phyloP scores from a whole-genome alignment of 2,329 filamentous ascomycete genomes.

The Tolypocladium ovalisporum region DNA sequence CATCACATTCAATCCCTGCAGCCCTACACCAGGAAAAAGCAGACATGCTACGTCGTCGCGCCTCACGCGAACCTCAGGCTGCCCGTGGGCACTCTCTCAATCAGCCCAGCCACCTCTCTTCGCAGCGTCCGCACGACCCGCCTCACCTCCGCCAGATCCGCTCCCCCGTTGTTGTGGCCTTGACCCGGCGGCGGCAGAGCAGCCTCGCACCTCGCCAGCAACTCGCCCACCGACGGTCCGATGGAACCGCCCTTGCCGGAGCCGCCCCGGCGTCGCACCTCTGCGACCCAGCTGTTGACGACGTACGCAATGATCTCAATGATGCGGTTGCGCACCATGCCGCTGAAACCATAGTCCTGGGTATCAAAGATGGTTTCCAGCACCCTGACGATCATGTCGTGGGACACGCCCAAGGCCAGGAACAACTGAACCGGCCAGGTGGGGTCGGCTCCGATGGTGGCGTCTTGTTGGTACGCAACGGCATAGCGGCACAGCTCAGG shows the following conservation, averaged over 20 bases:
- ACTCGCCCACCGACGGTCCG: constrained; percentile 34
- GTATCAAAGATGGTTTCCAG: constrained; percentile 47
- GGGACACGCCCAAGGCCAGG: constrained; percentile 42
- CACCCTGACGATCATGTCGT: constrained; percentile 43
- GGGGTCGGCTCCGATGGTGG: constrained; percentile 43
- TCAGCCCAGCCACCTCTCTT: constrained; percentile 32
- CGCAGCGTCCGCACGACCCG: constrained; percentile 29
- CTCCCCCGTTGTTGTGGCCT: constrained; percentile 32
- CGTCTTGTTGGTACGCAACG: constrained; percentile 46
- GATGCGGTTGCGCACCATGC: constrained; percentile 34
- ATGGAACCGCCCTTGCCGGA: constrained; percentile 26
- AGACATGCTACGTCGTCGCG: not conserved
- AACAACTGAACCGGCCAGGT: constrained; percentile 48
- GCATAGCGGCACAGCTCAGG: constrained; percentile 54
- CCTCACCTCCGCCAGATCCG: constrained; percentile 32
- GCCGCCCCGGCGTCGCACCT: constrained; percentile 36
- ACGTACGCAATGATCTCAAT: constrained; percentile 43
- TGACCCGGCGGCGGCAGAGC: constrained; percentile 28
- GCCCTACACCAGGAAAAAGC: not conserved
- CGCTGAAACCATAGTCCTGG: constrained; percentile 48
- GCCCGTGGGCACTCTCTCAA: constrained; percentile 29
- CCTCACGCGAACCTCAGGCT: constrained; percentile 35
- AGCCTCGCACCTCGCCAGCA: constrained; percentile 38
- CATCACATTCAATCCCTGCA: not conserved
- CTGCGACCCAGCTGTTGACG: constrained; percentile 37